Conservation (phyloP, 2,329 filamentous ascomycete species). For the Claviceps cyperi region DNA sequence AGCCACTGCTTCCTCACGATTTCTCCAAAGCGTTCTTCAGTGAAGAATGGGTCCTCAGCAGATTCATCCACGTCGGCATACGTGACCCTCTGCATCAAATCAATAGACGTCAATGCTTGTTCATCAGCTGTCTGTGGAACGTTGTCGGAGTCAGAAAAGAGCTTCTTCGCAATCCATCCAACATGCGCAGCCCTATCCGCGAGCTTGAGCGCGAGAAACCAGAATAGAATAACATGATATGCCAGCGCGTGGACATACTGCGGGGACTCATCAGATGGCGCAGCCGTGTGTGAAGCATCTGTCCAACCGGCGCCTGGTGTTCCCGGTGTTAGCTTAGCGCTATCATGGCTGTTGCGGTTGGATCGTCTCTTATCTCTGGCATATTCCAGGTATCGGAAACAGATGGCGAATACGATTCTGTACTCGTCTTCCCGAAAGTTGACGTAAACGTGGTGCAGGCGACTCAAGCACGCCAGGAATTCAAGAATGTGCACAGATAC, state of each 20-base stretch:
- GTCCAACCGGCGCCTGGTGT: slow-evolving; percentile 9
- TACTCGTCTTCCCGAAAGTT: slow-evolving; percentile 89
- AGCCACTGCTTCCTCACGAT: slow-evolving; percentile 57
- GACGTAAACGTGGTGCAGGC: slow-evolving; percentile 69
- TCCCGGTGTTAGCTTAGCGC: slow-evolving; percentile 25
- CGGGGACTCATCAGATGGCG: slow-evolving; percentile 56
- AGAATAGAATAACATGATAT: slow-evolving; percentile 91
- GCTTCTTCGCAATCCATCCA: slow-evolving; percentile 75
- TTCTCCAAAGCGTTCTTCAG: slow-evolving; percentile 47
- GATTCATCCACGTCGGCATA: slow-evolving; percentile 78
- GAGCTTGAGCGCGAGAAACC: slow-evolving; percentile 84
- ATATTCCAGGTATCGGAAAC: slow-evolving; percentile 83
- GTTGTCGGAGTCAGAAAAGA: slow-evolving; percentile 66
- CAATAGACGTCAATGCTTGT: slow-evolving; percentile 82
- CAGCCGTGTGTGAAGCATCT: slow-evolving; percentile 20
- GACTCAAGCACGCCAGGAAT: slow-evolving; percentile 79
- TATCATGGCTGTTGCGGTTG: slow-evolving; percentile 29
- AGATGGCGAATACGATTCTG: slow-evolving; percentile 87
- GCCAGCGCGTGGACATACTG: slow-evolving; percentile 90
- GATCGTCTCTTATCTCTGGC: slow-evolving; percentile 52
- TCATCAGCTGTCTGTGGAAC: slow-evolving; percentile 63
- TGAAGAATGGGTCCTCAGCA: slow-evolving; percentile 50
- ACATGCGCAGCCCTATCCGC: slow-evolving; percentile 74
- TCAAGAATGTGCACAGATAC: slow-evolving; percentile 92
- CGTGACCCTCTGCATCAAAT: slow-evolving; percentile 83